Conservation (phyloP, 176 grass and related monocot species). For the Carex cristatella region DNA sequence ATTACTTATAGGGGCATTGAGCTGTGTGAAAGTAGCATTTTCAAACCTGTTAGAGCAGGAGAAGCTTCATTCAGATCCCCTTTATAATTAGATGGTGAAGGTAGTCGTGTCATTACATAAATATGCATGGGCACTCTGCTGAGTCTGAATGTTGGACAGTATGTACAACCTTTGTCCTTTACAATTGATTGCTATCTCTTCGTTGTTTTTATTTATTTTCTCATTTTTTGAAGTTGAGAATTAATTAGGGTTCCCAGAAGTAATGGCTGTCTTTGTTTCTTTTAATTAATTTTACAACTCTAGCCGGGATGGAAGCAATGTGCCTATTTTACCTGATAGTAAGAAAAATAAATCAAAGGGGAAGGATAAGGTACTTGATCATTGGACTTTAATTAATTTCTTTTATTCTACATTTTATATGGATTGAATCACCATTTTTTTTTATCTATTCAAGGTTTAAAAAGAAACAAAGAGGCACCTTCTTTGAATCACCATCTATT, state of each 20-base stretch:
- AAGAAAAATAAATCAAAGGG: slow-evolving; percentile 46
- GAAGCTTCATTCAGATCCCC: too few species aligned
- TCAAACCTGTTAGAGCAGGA: too few species aligned
- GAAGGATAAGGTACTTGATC: slow-evolving; percentile 46
- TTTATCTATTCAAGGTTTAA: background rate
- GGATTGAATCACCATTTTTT: background rate
- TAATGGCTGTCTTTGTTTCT: background rate
- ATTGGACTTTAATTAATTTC: background rate
- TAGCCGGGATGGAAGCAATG: slow-evolving; percentile 57
- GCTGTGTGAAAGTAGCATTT: too few species aligned
- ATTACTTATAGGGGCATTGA: background rate
- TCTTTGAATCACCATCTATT: slow-evolving; percentile 18
- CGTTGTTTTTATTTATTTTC: background rate
- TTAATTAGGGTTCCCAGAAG: background rate
- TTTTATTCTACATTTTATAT: background rate
- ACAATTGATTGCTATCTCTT: too few species aligned
- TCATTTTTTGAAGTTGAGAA: background rate
- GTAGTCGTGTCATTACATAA: too few species aligned
- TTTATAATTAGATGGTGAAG: too few species aligned
- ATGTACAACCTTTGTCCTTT: too few species aligned
- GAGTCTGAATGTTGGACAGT: too few species aligned
- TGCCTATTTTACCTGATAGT: slow-evolving; percentile 56
- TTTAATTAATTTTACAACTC: slow-evolving; percentile 18
- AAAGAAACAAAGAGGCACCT: slow-evolving; percentile 40
- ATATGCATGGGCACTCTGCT: too few species aligned